phyloP scores from a whole-genome alignment of 768 basidiomycete species.

The Trametes coccinea region DNA sequence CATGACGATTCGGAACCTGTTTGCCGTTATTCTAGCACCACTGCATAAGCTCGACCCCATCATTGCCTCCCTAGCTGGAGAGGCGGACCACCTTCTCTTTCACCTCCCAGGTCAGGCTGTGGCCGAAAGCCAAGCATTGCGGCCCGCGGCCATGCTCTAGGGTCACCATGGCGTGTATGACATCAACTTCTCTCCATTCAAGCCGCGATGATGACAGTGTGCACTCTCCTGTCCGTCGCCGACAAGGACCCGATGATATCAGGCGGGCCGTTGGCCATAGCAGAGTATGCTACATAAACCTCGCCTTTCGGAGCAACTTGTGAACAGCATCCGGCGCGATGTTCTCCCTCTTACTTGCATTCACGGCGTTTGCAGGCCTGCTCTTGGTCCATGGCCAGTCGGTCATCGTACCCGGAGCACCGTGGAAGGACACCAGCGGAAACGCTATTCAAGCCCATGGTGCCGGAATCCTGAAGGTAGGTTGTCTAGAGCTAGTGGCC shows the following conservation, averaged over 20 bases:
- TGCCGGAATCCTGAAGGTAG: constrained; percentile 56
- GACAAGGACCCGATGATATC: constrained; percentile 17
- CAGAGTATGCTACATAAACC: neutral
- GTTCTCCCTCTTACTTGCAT: constrained; percentile 14
- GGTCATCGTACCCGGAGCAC: constrained; percentile 61
- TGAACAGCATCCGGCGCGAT: constrained; percentile 11
- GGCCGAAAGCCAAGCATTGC: too few species aligned
- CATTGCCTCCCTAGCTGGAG: too few species aligned
- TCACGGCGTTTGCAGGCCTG: constrained; percentile 10
- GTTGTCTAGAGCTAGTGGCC: neutral
- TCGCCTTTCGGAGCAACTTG: neutral
- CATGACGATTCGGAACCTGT: neutral
- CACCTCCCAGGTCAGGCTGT: too few species aligned
- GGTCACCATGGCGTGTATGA: neutral
- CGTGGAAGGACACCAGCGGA: constrained; percentile 62
- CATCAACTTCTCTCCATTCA: neutral
- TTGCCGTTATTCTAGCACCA: neutral
- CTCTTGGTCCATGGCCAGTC: constrained; percentile 22
- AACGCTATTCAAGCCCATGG: constrained; percentile 66
- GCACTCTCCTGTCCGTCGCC: neutral
- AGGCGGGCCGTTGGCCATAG: neutral
- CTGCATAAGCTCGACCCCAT: too few species aligned
- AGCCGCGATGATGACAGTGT: neutral
- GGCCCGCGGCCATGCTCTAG: neutral
- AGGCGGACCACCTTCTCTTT: too few species aligned